Conservation (phyloP, 805 yeast species). For the Cyberlindnera mrakii region DNA sequence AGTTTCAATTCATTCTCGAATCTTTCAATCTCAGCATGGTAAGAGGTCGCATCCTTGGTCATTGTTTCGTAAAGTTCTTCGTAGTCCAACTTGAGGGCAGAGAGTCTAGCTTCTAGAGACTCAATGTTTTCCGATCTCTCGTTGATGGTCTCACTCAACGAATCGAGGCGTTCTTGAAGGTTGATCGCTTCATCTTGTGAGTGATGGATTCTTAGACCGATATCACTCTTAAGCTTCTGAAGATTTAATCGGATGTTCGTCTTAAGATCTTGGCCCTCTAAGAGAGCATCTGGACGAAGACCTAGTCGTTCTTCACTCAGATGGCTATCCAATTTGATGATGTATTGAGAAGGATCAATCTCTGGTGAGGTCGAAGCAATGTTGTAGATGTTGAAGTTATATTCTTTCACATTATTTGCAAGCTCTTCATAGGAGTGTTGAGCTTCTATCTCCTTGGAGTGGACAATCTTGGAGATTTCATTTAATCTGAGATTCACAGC, state of each 20-base stretch:
- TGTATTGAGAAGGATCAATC: conserved; percentile 28
- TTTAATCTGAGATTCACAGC: conserved; percentile 36
- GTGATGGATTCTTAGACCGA: conserved; percentile 39
- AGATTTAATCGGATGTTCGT: conserved; percentile 30
- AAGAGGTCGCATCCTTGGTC: conserved; percentile 45
- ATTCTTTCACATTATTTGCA: conserved; percentile 46
- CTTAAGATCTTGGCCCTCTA: conserved; percentile 34
- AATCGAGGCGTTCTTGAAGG: conserved; percentile 54
- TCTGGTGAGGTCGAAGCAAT: conserved; percentile 31
- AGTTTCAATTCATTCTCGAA: conserved; percentile 52
- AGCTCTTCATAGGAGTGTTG: conserved; percentile 45
- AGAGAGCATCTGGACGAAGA: conserved; percentile 34
- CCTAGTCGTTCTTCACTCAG: conserved; percentile 40
- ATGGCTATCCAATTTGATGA: conserved; percentile 34
- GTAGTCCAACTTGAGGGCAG: conserved; percentile 44
- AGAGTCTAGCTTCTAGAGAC: conserved; percentile 48
- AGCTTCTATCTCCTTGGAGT: conserved; percentile 44
- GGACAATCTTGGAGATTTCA: conserved; percentile 38
- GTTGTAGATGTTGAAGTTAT: conserved; percentile 48
- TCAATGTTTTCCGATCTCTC: conserved; percentile 55
- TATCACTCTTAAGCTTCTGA: conserved; percentile 38
- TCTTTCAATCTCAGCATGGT: conserved; percentile 60
- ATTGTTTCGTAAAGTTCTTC: conserved; percentile 52
- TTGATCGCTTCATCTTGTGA: conserved; percentile 52
- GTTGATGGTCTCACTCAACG: conserved; percentile 45